Evolutionary conservation across 805 yeast species (phyloP), one percentile per base, ranked within the genome.

Genomic region (Candida loeiensis): DNA sequence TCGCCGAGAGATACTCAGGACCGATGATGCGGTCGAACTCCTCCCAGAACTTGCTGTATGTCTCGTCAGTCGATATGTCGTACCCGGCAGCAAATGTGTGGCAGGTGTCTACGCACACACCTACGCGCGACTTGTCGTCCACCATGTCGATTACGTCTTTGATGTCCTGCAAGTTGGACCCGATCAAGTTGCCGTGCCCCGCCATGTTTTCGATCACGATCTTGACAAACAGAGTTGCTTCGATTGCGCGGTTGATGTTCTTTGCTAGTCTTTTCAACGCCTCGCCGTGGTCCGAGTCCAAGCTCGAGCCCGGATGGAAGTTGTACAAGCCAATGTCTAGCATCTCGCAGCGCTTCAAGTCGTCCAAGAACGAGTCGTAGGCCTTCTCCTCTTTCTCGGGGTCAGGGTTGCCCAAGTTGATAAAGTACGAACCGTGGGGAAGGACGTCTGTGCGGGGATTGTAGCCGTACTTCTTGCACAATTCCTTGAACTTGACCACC

Each of bases 191-290:
- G 2, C 96, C 96, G 51, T 88, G 95, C 7, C 99, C 99, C 1
- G 99, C 96, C 99, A 93, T 93, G 56, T 91, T 93, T 55, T 93
- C 99, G 44, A 93, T 72, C 9, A 93, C 95, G 32, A 93, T 80
- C 54, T 83, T 90, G 22, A 93, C 98, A 55, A 79, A 82, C 5
- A 64, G 52, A 0, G 99, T 93, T 41, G 78, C 79, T 18, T 63
- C 61, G 36, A 85, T 82, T 4, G 95, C 97, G 34, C 64, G 71
- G 59, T 93, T 91, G 47, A 93, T 81, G 49, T 84, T 83, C 17
- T 71, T 69, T 0, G 98, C 98, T 47, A 93, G 66, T 43, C 80
- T 77, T 38, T 63, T 64, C 27, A 90, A 62, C 1, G 95, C 88
- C 14, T 68, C 75, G 4, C 61, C 55, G 53, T 82, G 85, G 54